Percentiles rank a stretch among this genome's conserved stretches.
phyloP scores from a whole-genome alignment of 805 yeast species.

The Candida manassasensis region DNA sequence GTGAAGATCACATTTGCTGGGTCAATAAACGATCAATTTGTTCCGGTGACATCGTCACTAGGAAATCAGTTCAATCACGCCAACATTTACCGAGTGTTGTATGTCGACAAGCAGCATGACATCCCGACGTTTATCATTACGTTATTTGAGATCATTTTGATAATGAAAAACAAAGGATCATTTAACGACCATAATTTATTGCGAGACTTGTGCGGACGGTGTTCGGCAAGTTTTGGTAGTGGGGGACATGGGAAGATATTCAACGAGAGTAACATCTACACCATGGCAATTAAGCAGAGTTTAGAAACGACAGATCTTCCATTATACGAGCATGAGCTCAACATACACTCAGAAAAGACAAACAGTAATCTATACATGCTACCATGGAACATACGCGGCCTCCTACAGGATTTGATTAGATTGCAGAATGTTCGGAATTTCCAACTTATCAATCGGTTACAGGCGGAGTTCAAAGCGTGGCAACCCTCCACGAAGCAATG shows the following conservation, averaged over 20 bases:
- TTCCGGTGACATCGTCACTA: conserved; percentile 32
- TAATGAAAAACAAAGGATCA: conserved; percentile 33
- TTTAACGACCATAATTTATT: conserved; percentile 25
- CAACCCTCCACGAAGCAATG: conserved; percentile 23
- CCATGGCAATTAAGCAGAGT: conserved; percentile 25
- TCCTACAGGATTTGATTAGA: conserved; percentile 29
- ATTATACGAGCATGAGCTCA: conserved; percentile 13
- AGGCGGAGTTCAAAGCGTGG: conserved; percentile 25
- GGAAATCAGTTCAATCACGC: conserved; percentile 30
- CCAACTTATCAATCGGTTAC: conserved; percentile 19
- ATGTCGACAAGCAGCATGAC: conserved; percentile 12
- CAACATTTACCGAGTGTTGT: conserved; percentile 29
- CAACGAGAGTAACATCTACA: conserved; percentile 21
- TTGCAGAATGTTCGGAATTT: conserved; percentile 27
- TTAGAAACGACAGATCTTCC: conserved; percentile 33
- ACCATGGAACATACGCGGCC: conserved; percentile 39
- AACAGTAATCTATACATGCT: conserved; percentile 17
- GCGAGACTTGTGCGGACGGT: conserved; percentile 24
- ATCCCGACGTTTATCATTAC: conserved; percentile 25
- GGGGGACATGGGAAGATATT: conserved; percentile 28
- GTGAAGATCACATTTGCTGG: conserved; percentile 36
- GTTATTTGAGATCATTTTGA: conserved; percentile 24
- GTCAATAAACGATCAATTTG: conserved; percentile 29
- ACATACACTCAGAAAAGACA: conserved; percentile 1
- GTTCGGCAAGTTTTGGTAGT: conserved; percentile 20